Conservation (phyloP, 2,329 filamentous ascomycete species). For the Aspergillus pseudoviridinutans region DNA sequence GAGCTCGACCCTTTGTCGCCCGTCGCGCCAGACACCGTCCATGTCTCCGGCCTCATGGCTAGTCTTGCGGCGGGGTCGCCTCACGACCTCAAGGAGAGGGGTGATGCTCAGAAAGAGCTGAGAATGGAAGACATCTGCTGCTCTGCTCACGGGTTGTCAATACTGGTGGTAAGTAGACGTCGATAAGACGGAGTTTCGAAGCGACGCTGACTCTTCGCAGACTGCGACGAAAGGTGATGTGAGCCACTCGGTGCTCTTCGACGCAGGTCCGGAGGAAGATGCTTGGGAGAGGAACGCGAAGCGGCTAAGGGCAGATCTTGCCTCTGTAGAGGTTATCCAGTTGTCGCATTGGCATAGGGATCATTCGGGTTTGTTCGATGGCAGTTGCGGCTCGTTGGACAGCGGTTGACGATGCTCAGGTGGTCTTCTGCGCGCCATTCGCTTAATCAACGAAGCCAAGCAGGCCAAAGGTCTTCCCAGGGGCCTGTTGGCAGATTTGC, state of each 20-base stretch:
- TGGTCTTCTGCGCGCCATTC: constrained; percentile 49
- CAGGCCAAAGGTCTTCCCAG: constrained; percentile 15
- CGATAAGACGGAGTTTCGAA: background rate
- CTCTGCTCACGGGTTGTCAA: constrained; percentile 52
- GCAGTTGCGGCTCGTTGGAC: background rate
- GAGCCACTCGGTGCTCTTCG: constrained; percentile 50
- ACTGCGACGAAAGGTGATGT: constrained; percentile 45
- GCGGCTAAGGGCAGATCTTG: constrained; percentile 42
- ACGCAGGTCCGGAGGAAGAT: constrained; percentile 51
- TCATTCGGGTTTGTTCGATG: constrained; percentile 45
- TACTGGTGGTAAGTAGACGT: constrained; percentile 44
- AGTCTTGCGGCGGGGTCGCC: constrained; percentile 39
- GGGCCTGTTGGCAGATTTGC: constrained; percentile 46
- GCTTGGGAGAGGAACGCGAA: constrained; percentile 49
- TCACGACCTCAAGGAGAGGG: constrained; percentile 33
- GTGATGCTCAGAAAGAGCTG: constrained; percentile 43
- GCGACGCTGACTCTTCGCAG: constrained; percentile 21
- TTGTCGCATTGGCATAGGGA: constrained; percentile 55
- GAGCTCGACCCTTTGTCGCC: constrained; percentile 53
- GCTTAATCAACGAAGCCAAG: constrained; percentile 45
- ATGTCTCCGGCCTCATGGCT: constrained; percentile 42
- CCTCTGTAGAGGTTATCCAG: constrained; percentile 45
- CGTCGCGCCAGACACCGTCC: constrained; percentile 41
- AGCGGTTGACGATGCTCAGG: constrained; percentile 23
- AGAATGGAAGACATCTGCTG: constrained; percentile 51